A percentile compares a stretch with the other conserved stretches of the same genome.
These are phyloP conservation scores for Talaromyces nanjingensis DNA, from an alignment of 495 filamentous ascomycete genomes.

Conservation along the genomic window DNA sequence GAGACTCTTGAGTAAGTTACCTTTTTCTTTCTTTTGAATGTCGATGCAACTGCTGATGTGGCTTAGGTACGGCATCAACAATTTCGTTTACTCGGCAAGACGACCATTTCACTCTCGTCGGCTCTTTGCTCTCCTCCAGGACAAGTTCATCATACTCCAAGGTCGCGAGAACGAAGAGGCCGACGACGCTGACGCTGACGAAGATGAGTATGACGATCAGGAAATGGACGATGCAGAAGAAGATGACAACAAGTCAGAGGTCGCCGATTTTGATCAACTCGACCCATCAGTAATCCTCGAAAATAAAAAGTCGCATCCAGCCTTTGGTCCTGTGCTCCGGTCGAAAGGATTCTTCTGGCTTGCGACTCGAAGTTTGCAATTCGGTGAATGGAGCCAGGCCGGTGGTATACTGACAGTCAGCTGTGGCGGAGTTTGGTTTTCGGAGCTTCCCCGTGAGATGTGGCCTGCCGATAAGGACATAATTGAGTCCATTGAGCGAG, in stretches of 20 bases:
- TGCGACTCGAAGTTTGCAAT: slow-evolving; percentile 34
- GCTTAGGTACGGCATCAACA: slow-evolving; percentile 45
- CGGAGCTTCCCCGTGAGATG: slow-evolving; percentile 34
- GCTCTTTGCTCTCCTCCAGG: slow-evolving; percentile 42
- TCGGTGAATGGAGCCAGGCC: slow-evolving; percentile 55
- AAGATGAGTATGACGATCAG: slow-evolving; percentile 30
- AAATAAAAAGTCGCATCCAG: slow-evolving; percentile 36
- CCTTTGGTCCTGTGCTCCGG: slow-evolving; percentile 35
- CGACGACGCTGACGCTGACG: slow-evolving; percentile 12
- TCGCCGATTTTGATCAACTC: slow-evolving; percentile 30
- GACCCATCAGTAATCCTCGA: slow-evolving; percentile 29
- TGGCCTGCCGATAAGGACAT: slow-evolving; percentile 42
- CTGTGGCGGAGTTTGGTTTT: slow-evolving; percentile 48
- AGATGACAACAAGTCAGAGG: slow-evolving; percentile 15
- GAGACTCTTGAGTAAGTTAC: slow-evolving; percentile 48
- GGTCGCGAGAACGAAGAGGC: slow-evolving; percentile 33
- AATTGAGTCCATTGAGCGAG: slow-evolving; percentile 30
- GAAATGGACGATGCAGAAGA: slow-evolving; percentile 25
- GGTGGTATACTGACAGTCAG: slow-evolving; percentile 51
- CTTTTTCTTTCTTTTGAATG: neutral
- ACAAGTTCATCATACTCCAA: slow-evolving; percentile 48
- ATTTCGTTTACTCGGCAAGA: slow-evolving; percentile 46
- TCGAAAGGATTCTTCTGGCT: slow-evolving; percentile 45
- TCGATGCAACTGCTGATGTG: neutral
- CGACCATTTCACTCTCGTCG: slow-evolving; percentile 46